These are phyloP conservation scores for Heterobasidion irregulare DNA, from an alignment of 1,284 basidiomycete species.

Conservation along the genomic window DNA sequence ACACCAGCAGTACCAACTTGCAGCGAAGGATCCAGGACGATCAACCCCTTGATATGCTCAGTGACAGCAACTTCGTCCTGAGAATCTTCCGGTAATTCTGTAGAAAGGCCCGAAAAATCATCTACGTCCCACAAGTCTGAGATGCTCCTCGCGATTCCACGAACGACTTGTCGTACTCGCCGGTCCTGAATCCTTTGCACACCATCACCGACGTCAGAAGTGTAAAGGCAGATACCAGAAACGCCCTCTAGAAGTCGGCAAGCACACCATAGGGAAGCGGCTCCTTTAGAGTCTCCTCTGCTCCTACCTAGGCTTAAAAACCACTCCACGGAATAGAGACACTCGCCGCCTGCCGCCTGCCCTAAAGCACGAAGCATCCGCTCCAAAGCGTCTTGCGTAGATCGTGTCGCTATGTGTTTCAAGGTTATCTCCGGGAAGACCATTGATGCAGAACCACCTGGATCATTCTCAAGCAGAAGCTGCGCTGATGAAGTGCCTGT, in stretches of 20 bases:
- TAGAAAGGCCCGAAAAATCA: slow-evolving; percentile 2
- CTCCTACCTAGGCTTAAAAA: slow-evolving; percentile 55
- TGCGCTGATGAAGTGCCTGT: slow-evolving; percentile 39
- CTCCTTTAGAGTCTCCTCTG: slow-evolving; percentile 37
- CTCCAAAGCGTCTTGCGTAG: slow-evolving; percentile 47
- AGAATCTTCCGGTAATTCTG: slow-evolving; percentile 9
- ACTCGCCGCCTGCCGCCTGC: slow-evolving; percentile 55
- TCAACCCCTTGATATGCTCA: slow-evolving; percentile 49
- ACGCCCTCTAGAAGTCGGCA: slow-evolving; percentile 69
- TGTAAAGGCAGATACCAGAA: slow-evolving; percentile 32
- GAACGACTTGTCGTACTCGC: slow-evolving; percentile 56
- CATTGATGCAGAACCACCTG: slow-evolving; percentile 25
- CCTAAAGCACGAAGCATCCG: slow-evolving; percentile 72
- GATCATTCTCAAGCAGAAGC: slow-evolving; percentile 48
- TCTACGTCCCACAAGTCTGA: slow-evolving; percentile 63
- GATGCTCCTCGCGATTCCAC: slow-evolving; percentile 52
- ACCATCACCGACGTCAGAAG: slow-evolving; percentile 13
- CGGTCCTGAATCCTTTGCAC: slow-evolving; percentile 22
- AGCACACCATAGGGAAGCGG: slow-evolving; percentile 81
- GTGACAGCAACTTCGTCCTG: slow-evolving; percentile 27
- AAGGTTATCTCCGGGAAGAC: slow-evolving; percentile 56
- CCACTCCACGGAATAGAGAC: slow-evolving; percentile 76
- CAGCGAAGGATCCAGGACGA: slow-evolving; percentile 28
- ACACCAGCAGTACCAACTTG: slow-evolving; percentile 24
- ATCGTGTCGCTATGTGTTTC: slow-evolving; percentile 49